Percentiles rank a stretch among this genome's conserved stretches.
phyloP scores from a whole-genome alignment of 768 basidiomycete species.

The Lentinula raphanica region DNA sequence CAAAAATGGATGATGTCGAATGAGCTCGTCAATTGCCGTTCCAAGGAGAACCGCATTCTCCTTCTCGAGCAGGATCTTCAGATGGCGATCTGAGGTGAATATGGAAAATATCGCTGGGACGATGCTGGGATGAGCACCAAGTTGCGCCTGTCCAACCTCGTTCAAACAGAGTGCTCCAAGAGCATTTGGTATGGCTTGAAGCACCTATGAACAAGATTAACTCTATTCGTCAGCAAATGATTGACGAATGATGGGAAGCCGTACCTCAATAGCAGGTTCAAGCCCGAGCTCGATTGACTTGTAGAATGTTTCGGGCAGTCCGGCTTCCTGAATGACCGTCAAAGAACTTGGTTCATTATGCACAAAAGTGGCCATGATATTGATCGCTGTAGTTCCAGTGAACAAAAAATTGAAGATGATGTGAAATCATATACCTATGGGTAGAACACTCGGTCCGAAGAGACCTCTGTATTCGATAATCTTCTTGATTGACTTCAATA shows the following conservation, averaged over 20 bases:
- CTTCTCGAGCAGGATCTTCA: slow-evolving; percentile 84
- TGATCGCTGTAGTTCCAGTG: slow-evolving; percentile 56
- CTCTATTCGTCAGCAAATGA: slow-evolving; percentile 2
- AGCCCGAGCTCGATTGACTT: slow-evolving; percentile 77
- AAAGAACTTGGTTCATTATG: slow-evolving; percentile 98
- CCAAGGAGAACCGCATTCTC: slow-evolving; percentile 90
- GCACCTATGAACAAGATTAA: slow-evolving; percentile 47
- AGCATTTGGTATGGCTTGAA: slow-evolving; percentile 91
- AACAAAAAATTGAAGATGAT: slow-evolving; percentile 4
- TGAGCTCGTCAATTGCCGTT: slow-evolving; percentile 88
- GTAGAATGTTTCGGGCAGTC: slow-evolving; percentile 87
- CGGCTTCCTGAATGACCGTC: slow-evolving; percentile 85
- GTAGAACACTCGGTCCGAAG: slow-evolving; percentile 84
- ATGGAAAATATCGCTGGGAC: slow-evolving; percentile 82
- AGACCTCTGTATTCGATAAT: slow-evolving; percentile 77
- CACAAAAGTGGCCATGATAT: slow-evolving; percentile 93
- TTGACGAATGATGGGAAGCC: slow-evolving; percentile 7
- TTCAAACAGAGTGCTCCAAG: slow-evolving; percentile 96
- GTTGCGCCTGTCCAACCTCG: slow-evolving; percentile 77
- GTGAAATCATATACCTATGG: slow-evolving; percentile 55
- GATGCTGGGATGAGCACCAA: slow-evolving; percentile 70
- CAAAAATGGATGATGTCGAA: slow-evolving; percentile 89
- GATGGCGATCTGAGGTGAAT: slow-evolving; percentile 79
- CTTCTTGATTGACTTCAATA: slow-evolving; percentile 81
- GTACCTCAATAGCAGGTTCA: slow-evolving; percentile 84